phyloP scores from a whole-genome alignment of 1,284 basidiomycete genomes.

The Sanguinoderma infundibulare region DNA sequence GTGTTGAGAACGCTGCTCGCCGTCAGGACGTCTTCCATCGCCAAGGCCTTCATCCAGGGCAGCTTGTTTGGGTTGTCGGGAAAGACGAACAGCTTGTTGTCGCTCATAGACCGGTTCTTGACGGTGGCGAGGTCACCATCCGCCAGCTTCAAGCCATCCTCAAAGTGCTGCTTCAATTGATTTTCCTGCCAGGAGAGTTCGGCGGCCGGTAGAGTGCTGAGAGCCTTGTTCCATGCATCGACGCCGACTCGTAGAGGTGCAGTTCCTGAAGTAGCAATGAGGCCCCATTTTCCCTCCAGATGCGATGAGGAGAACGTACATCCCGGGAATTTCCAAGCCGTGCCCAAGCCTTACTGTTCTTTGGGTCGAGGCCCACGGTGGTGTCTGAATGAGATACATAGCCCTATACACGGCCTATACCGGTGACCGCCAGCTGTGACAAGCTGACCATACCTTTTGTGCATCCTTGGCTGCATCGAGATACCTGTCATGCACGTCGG shows the following conservation, averaged over 20 bases:
- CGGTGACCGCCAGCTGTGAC: neutral
- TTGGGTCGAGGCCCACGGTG: constrained; percentile 38
- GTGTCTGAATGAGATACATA: neutral
- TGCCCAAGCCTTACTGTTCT: constrained; percentile 41
- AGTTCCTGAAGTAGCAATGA: constrained; percentile 16
- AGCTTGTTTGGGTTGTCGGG: constrained; percentile 4
- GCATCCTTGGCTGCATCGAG: constrained; percentile 29
- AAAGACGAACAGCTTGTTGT: constrained; percentile 2
- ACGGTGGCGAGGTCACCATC: constrained; percentile 3
- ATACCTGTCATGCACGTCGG: constrained; percentile 15
- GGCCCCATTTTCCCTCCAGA: neutral
- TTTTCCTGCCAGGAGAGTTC: constrained; percentile 28
- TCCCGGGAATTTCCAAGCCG: constrained; percentile 36
- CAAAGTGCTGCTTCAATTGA: constrained; percentile 35
- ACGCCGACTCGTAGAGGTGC: constrained; percentile 18
- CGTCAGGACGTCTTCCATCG: constrained; percentile 23
- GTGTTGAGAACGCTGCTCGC: constrained; percentile 23
- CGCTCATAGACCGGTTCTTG: constrained; percentile 6
- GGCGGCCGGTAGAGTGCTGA: constrained; percentile 28
- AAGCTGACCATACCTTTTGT: constrained; percentile 21
- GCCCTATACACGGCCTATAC: too few species aligned
- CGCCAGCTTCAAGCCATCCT: constrained; percentile 23
- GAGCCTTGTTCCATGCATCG: constrained; percentile 30
- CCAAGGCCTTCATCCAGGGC: constrained; percentile 20
- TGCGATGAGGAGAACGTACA: constrained; percentile 24